Percentiles rank a stretch among this genome's conserved stretches.
These are phyloP conservation scores for Suillus discolor DNA, from an alignment of 768 basidiomycete genomes.

Conservation along the genomic window DNA sequence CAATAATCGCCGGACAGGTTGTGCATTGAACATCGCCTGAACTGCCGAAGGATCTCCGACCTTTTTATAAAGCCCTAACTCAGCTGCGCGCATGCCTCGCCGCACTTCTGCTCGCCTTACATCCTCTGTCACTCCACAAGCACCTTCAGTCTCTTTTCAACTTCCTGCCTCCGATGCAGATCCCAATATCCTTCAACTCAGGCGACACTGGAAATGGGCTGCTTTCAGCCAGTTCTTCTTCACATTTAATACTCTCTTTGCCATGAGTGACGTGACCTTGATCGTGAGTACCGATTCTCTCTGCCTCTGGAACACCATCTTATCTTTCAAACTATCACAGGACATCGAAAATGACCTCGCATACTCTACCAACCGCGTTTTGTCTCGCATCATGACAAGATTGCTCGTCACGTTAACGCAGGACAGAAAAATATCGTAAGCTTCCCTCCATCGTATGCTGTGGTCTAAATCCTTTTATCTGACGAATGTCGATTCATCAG, in stretches of 20 bases:
- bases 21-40: slow-evolving; percentile 11
- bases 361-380: slow-evolving; percentile 55
- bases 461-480: slow-evolving; percentile 22
- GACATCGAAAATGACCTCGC: slow-evolving; percentile 80
- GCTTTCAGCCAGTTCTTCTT: slow-evolving; percentile 89
- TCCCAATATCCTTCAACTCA: slow-evolving; percentile 53
- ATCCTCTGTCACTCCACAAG: slow-evolving; percentile 33
- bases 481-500: slow-evolving; percentile 38
- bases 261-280: slow-evolving; percentile 70
- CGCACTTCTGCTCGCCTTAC: slow-evolving; percentile 47
- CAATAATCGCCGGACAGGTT: slow-evolving; percentile 3
- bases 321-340: slow-evolving; percentile 39
- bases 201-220: slow-evolving; percentile 92
- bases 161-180: slow-evolving; percentile 32
- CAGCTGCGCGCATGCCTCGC: slow-evolving; percentile 57
- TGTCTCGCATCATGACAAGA: slow-evolving; percentile 76
- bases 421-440: slow-evolving; percentile 80
- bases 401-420: slow-evolving; percentile 75
- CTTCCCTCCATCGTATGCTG: slow-evolving; percentile 23
- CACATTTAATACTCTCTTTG: slow-evolving; percentile 76
- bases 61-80: slow-evolving; percentile 36
- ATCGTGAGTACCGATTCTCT: slow-evolving; percentile 43
- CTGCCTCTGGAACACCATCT: slow-evolving; percentile 5
- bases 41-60: slow-evolving; percentile 38
- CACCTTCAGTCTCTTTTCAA: slow-evolving; percentile 26